Evolutionary conservation across 768 basidiomycete species (phyloP).

Genomic region (Amanita phalloides): DNA sequence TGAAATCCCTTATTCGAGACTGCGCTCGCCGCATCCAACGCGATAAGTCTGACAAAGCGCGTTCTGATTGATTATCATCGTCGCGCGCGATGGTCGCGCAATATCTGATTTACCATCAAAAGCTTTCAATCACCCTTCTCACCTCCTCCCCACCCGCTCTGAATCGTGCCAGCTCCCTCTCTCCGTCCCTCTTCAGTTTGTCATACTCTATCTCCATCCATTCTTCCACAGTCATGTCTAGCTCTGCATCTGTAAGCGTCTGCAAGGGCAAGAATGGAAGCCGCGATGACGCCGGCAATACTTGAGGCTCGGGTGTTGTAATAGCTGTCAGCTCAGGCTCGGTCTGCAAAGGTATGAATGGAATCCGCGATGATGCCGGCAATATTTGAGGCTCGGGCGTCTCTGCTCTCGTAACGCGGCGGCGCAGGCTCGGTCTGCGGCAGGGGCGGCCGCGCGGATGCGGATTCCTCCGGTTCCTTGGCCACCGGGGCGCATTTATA

Average conservation of each 20-base stretch:
- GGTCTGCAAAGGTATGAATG: neutral
- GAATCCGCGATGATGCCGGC: no score
- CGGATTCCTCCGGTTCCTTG: neutral
- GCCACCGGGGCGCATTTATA: no score
- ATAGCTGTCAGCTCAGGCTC: neutral
- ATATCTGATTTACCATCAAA: conserved; percentile 11
- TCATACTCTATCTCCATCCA: conserved; percentile 66
- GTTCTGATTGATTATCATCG: no score
- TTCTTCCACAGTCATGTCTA: conserved; percentile 74
- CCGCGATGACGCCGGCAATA: conserved; percentile 31
- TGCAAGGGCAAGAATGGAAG: conserved; percentile 32
- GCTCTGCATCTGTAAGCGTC: conserved; percentile 51
- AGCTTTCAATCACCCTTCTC: conserved; percentile 24
- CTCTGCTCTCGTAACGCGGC: no score
- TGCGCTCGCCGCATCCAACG: no score
- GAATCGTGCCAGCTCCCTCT: conserved; percentile 30
- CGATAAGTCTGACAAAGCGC: no score
- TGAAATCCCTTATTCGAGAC: no score
- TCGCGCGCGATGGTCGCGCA: no score
- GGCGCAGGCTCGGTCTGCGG: no score
- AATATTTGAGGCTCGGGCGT: no score
- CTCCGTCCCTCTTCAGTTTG: conserved; percentile 35
- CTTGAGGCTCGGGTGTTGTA: conserved; percentile 6
- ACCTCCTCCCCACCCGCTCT: conserved; percentile 28
- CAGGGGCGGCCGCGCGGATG: no score